Base-by-base conservation (phyloP, 2,329 filamentous ascomycete genomes). In the Nemania serpens region DNA sequence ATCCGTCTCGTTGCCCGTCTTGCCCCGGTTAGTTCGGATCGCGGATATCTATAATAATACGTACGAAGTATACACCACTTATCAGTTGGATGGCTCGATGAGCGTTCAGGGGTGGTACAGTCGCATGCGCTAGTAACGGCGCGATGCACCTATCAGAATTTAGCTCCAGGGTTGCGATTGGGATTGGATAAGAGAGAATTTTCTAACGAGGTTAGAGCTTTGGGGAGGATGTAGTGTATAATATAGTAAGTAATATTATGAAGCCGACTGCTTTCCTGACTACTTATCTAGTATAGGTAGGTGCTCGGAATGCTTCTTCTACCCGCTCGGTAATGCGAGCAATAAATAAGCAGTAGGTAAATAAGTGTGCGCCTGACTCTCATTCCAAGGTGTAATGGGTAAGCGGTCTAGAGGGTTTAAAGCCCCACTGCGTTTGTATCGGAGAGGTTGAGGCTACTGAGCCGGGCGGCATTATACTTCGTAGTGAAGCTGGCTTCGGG, bases 31-130 rank as follows among this genome's bases (percentile, higher is more conserved):
- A 34, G 4, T 29, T 29, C 25, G 25, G 25, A 29, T 29, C 7
- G 25, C 7, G 25, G 25, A 7, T 29, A 29, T 29, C 25, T 29
- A 29, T 29, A 29, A 29, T 29, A 29, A 29, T 29, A 29, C 25
- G 25, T 20, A 17, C 41, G 15, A 15, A 17, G 15, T 13, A 17
- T 18, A 20, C 17, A 17, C 9, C 17, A 17, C 4, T n/a, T 56
- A 56, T 29, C 43, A 17, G 42, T 41, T 55, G 34, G 41, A 25
- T 56, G 20, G 60, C 47, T 60, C 15, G 48, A 33, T 56, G 47
- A 20, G 5, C 17, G 12, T 11, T 53, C 61, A 61, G 25, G 57
- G 57, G 46, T 63, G 61, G 58, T 54, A 63, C 55, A 58, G 58
- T 45, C 39, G 33, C 34, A 51, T 17, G 15, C 42, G 15, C 52